These are phyloP conservation scores for Thalassiosira gravida DNA, from an alignment of 352 stramenopile species.

Conservation along the genomic window DNA sequence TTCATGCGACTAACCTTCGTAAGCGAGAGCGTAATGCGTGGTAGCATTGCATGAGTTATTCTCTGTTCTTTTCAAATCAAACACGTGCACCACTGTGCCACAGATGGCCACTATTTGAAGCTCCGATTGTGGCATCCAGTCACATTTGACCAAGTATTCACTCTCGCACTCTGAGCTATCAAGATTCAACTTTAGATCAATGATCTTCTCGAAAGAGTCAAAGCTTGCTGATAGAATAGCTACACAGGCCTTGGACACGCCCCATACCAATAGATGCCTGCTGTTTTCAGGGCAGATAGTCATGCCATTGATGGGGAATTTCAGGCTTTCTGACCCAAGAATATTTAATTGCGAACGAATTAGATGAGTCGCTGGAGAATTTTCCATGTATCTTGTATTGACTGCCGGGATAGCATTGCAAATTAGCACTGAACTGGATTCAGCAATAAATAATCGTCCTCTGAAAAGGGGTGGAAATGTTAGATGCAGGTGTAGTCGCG, in stretches of 20 bases:
- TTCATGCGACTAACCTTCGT: no score
- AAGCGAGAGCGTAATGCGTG: slow-evolving; percentile 65
- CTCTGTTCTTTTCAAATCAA: slow-evolving; percentile 71
- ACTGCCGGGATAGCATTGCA: slow-evolving; percentile 64
- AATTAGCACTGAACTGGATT: slow-evolving; percentile 74
- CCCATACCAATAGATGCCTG: slow-evolving; percentile 78
- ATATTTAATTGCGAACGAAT: slow-evolving; percentile 67
- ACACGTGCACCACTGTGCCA: slow-evolving; percentile 75
- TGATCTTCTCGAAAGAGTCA: slow-evolving; percentile 65
- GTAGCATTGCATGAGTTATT: slow-evolving; percentile 55
- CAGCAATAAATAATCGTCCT: slow-evolving; percentile 73
- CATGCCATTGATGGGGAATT: slow-evolving; percentile 76
- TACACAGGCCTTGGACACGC: slow-evolving; percentile 66
- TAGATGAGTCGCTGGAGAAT: slow-evolving; percentile 44
- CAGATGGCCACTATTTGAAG: slow-evolving; percentile 70
- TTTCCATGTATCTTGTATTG: slow-evolving; percentile 54
- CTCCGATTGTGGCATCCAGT: slow-evolving; percentile 78
- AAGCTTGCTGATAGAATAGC: slow-evolving; percentile 65
- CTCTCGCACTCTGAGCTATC: slow-evolving; percentile 67
- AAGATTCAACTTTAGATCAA: slow-evolving; percentile 71
- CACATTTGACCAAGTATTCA: slow-evolving; percentile 77
- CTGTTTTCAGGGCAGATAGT: slow-evolving; percentile 69
- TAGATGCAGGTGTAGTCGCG: no score
- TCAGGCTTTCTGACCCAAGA: slow-evolving; percentile 58
- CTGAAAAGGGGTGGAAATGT: no score